A percentile compares a stretch with the other conserved stretches of the same genome.
Evolutionary conservation across 805 yeast species (phyloP).

Genomic region (Schizosaccharomyces octosporus): DNA sequence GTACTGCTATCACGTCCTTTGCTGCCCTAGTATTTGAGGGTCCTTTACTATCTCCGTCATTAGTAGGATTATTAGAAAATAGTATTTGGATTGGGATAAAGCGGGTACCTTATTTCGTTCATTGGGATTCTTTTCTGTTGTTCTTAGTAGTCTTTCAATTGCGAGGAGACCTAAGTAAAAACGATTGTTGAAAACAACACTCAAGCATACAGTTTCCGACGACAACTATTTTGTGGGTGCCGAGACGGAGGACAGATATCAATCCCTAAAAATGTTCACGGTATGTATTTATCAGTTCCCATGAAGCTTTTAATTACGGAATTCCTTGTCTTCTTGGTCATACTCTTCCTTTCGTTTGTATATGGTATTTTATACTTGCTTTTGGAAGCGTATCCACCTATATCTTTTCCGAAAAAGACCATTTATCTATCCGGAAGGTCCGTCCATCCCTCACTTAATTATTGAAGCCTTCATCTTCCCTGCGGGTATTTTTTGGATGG

Average conservation of each 20-base stretch:
- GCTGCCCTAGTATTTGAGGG: conserved; percentile 53
- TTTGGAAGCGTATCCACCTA: conserved; percentile 54
- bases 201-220: conserved; percentile 24
- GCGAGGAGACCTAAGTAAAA: conserved; percentile 55
- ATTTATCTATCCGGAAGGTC: conserved; percentile 50
- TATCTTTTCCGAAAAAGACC: conserved; percentile 38
- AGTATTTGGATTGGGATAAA: conserved; percentile 67
- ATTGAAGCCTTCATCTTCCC: conserved; percentile 36
- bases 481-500: conserved; percentile 27
- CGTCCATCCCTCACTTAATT: conserved; percentile 61
- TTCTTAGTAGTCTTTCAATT: conserved; percentile 20
- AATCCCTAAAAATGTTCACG: conserved; percentile 31
- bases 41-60: conserved; percentile 63
- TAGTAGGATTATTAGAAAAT: conserved; percentile 37
- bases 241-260: conserved; percentile 41
- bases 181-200: conserved; percentile 41
- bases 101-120: conserved; percentile 45
- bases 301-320: conserved; percentile 38
- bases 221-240: conserved; percentile 71
- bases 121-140: conserved; percentile 23
- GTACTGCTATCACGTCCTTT: conserved; percentile 49
- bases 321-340: conserved; percentile 44
- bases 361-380: conserved; percentile 58
- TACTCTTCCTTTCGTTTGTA: conserved; percentile 51
- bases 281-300: conserved; percentile 45